These are phyloP conservation scores for Crithidia thermophila DNA, from an alignment of 208 protist species.

Conservation along the genomic window DNA sequence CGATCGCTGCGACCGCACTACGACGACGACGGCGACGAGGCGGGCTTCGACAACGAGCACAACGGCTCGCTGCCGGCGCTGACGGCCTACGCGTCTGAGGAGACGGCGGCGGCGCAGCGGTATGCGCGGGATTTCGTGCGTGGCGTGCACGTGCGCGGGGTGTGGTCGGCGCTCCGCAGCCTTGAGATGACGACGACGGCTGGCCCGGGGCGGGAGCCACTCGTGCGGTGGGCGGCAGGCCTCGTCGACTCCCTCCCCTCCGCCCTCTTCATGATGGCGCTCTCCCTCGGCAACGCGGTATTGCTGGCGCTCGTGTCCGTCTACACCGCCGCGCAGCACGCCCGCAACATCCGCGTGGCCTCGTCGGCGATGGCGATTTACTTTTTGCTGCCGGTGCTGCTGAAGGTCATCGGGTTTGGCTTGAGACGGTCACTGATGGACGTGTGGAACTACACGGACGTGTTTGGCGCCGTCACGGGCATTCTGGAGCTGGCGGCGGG, in stretches of 20 bases:
- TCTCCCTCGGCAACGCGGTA: slow-evolving; percentile 44
- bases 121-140: slow-evolving; percentile 17
- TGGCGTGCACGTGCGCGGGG: not conserved
- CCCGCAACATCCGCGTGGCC: slow-evolving; percentile 21
- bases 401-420: slow-evolving; percentile 44
- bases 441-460: slow-evolving; percentile 50
- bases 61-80: not conserved
- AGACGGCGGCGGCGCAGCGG: slow-evolving; percentile 1
- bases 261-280: slow-evolving; percentile 27
- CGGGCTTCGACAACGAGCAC: not conserved
- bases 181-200: slow-evolving; percentile 23
- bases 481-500: slow-evolving; percentile 40
- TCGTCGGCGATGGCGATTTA: slow-evolving; percentile 32
- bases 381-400: slow-evolving; percentile 45
- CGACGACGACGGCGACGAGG: not conserved
- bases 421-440: slow-evolving; percentile 17
- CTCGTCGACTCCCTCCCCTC: slow-evolving; percentile 31
- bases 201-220: not conserved
- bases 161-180: slow-evolving; percentile 14
- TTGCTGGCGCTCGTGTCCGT: slow-evolving; percentile 42
- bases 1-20: not conserved
- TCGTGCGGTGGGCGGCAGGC: not conserved
- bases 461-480: slow-evolving; percentile 40
- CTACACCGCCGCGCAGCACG: slow-evolving; percentile 7
- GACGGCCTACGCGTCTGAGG: not conserved